phyloP scores from a whole-genome alignment of 202 grass and related monocot genomes.

The Schoenoplectus triqueter region DNA sequence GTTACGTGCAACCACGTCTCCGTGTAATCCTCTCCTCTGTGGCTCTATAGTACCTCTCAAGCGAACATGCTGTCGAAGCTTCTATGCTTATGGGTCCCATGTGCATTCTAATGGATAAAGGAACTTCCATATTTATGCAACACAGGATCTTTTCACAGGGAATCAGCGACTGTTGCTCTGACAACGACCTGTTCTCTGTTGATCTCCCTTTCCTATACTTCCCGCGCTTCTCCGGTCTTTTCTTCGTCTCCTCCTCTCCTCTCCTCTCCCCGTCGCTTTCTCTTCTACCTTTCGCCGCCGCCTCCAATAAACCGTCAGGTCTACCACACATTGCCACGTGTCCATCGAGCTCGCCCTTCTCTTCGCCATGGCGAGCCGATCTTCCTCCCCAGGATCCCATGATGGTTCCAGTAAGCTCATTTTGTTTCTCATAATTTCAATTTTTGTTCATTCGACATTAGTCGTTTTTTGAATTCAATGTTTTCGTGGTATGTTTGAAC shows the following conservation, averaged over 20 bases:
- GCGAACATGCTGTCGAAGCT: too few species aligned
- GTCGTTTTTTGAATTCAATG: neutral
- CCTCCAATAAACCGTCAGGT: too few species aligned
- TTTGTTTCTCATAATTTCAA: neutral
- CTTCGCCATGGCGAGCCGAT: slow-evolving; percentile 25
- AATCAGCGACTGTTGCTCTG: slow-evolving; percentile 10
- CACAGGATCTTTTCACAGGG: neutral
- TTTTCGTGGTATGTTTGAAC: neutral
- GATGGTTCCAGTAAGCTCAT: slow-evolving; percentile 37
- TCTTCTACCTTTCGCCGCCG: neutral
- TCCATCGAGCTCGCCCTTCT: slow-evolving; percentile 13
- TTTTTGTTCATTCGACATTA: neutral
- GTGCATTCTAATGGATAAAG: neutral
- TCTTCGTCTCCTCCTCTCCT: neutral
- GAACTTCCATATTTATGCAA: neutral
- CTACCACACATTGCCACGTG: neutral
- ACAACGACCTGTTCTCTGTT: slow-evolving; percentile 22
- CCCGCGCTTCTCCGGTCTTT: slow-evolving; percentile 17
- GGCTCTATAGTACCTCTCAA: too few species aligned
- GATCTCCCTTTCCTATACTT: slow-evolving; percentile 24
- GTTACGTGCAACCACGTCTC: slow-evolving; percentile 36
- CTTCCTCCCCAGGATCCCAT: slow-evolving; percentile 33
- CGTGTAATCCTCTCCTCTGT: neutral
- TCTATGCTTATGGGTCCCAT: slow-evolving; percentile 1
- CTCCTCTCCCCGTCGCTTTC: neutral